Evolutionary conservation across 75 land plant genomes (phyloP).

Genomic region (Gnetum montanum): DNA sequence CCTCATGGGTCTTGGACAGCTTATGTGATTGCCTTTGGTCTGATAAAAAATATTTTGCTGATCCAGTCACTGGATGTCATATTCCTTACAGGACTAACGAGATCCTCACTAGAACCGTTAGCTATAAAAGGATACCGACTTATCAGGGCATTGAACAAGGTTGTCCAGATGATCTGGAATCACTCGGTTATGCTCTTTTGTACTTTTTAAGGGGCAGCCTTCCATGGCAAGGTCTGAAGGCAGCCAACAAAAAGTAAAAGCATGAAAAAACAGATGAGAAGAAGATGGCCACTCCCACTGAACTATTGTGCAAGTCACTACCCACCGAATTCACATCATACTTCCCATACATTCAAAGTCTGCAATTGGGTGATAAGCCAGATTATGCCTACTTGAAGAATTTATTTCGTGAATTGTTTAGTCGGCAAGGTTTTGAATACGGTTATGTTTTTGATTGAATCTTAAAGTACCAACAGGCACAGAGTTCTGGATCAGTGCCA

Average conservation of each 20-base stretch:
- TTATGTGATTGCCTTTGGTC: conserved; percentile 84
- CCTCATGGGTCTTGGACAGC: conserved; percentile 93
- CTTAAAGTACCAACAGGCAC: no score
- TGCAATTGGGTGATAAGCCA: conserved; percentile 77
- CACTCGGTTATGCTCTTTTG: no score
- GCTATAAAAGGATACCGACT: no score
- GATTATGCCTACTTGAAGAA: conserved; percentile 80
- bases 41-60: conserved; percentile 81
- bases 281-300: conserved; percentile 88
- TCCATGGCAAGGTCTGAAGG: conserved; percentile 97
- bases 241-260: conserved; percentile 93
- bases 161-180: no score
- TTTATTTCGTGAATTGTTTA: conserved; percentile 59
- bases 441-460: no score
- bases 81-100: conserved; percentile 68
- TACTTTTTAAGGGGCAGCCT: no score
- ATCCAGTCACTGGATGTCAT: conserved; percentile 69
- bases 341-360: conserved; percentile 64
- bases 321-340: conserved; percentile 85
- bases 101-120: no score
- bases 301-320: conserved; percentile 80
- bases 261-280: conserved; percentile 96
- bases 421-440: conserved; percentile 64
- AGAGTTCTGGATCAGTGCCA: no score
- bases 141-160: no score